Evolutionary conservation across 305 asterid species (phyloP).

Genomic region (Solanum hybrid): DNA sequence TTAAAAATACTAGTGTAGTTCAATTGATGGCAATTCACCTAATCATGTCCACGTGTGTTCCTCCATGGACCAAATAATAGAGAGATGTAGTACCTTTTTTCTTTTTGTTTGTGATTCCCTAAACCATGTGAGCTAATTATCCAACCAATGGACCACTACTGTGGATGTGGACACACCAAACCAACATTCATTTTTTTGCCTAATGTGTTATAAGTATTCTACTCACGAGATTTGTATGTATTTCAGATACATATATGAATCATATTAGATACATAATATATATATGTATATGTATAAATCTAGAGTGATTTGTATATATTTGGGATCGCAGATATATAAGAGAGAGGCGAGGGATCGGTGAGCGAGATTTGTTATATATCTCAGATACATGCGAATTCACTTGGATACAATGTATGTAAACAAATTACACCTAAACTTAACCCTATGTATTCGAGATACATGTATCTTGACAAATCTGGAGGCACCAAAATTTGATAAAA

Average conservation of each 20-base stretch:
- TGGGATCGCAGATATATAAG: background rate
- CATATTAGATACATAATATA: too few species aligned
- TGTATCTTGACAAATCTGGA: background rate
- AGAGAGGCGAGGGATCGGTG: background rate
- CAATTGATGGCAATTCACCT: background rate
- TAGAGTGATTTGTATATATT: too few species aligned
- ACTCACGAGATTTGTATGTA: background rate
- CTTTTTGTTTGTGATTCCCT: background rate
- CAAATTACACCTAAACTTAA: background rate
- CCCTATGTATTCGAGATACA: background rate
- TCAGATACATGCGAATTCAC: background rate
- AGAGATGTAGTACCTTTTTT: background rate
- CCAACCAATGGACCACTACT: background rate
- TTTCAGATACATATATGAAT: too few species aligned
- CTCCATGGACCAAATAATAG: background rate
- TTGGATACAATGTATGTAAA: too few species aligned
- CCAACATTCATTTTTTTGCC: background rate
- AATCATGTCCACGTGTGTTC: background rate
- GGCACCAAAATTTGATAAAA: background rate
- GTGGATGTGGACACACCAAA: background rate
- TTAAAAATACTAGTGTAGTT: background rate
- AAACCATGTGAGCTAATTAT: background rate
- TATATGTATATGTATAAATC: too few species aligned
- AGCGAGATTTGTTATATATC: background rate
- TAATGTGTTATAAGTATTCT: background rate